Evolutionary conservation across 345 rosid genomes (phyloP).

Genomic region (Passiflora organensis): DNA sequence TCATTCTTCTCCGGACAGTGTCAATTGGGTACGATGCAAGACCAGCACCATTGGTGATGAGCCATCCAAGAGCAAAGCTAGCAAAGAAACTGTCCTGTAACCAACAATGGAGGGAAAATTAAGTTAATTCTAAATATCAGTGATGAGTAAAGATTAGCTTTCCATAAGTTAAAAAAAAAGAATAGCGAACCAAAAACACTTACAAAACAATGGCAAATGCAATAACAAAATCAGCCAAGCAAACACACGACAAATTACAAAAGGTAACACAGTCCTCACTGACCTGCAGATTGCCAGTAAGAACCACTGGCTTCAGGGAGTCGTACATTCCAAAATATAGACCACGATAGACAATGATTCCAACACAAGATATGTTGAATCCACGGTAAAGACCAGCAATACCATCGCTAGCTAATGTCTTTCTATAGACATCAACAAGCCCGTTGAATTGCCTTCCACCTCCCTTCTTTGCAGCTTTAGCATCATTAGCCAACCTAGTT

Average conservation of each 20-base stretch:
- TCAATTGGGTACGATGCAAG: slow-evolving; percentile 34
- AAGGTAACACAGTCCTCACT: not conserved
- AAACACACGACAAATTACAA: not conserved
- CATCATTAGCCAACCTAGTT: slow-evolving; percentile 25
- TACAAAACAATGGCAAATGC: too few relatives aligned
- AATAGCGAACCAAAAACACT: too few relatives aligned
- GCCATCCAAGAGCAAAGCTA: slow-evolving; percentile 32
- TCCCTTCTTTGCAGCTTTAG: slow-evolving; percentile 28
- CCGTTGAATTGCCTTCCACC: slow-evolving; percentile 26
- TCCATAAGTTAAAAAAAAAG: too few relatives aligned
- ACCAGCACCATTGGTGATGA: slow-evolving; percentile 31
- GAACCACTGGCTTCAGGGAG: slow-evolving; percentile 24
- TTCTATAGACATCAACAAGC: slow-evolving; percentile 27
- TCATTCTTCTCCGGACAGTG: slow-evolving; percentile 37
- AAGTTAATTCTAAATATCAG: too few relatives aligned
- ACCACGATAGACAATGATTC: slow-evolving; percentile 31
- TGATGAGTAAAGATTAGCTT: too few relatives aligned
- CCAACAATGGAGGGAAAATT: not conserved
- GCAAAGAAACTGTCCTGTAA: slow-evolving; percentile 32
- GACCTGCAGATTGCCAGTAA: slow-evolving; percentile 24
- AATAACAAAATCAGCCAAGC: too few relatives aligned
- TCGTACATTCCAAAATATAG: slow-evolving; percentile 33
- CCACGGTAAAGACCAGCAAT: slow-evolving; percentile 31
- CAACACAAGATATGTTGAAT: slow-evolving; percentile 28
- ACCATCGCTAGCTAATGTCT: slow-evolving; percentile 28